phyloP scores from a whole-genome alignment of 1,139 yeast genomes.

The Candida anutae region DNA sequence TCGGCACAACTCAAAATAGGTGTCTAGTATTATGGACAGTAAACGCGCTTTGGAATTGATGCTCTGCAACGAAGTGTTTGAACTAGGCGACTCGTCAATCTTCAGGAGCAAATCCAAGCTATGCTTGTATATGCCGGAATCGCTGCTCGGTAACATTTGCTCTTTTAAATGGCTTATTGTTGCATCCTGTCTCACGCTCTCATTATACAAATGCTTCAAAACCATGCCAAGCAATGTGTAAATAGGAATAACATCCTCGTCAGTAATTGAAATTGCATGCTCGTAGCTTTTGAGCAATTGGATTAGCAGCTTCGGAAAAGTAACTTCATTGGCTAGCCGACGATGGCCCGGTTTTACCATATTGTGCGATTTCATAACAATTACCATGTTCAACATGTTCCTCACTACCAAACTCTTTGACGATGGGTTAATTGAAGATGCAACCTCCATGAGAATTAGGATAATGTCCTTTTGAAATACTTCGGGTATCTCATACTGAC shows the following conservation, averaged over 20 bases:
- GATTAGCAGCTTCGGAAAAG: background rate
- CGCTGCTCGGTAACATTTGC: conserved; percentile 1
- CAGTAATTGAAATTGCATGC: background rate
- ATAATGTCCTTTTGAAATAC: background rate
- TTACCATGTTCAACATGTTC: background rate
- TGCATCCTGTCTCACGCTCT: background rate
- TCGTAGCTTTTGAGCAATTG: background rate
- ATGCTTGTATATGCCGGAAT: background rate
- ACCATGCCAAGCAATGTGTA: background rate
- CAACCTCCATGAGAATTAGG: too few relatives aligned
- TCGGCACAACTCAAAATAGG: conserved; percentile 12
- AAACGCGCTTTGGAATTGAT: background rate
- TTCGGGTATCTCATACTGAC: background rate
- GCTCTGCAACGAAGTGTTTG: too few relatives aligned
- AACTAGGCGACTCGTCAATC: background rate
- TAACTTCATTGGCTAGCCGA: background rate
- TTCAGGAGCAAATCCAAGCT: background rate
- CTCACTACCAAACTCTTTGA: background rate
- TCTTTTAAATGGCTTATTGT: background rate
- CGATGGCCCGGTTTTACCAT: background rate
- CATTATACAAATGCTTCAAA: background rate
- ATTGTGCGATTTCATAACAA: background rate
- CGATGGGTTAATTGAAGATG: background rate
- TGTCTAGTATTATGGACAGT: conserved; percentile 9
- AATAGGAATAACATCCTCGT: background rate